A percentile compares a stretch with the other conserved stretches of the same genome.
phyloP scores from a whole-genome alignment of 129 eudicot species.

The carrot (Daucus carota) region DNA sequence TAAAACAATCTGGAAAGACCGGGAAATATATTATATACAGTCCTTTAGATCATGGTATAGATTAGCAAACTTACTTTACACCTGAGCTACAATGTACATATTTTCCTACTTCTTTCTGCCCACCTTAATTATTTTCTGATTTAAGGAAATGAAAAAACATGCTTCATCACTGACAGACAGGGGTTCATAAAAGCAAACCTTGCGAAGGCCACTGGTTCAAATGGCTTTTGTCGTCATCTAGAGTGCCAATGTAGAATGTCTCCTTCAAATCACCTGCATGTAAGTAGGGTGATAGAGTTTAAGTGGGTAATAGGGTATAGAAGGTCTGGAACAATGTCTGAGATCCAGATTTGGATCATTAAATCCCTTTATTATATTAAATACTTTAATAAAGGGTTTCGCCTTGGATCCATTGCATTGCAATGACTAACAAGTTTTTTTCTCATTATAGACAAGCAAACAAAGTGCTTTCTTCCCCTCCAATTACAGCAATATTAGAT shows the following conservation, averaged over 20 bases:
- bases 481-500: not conserved
- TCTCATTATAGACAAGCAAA: not conserved
- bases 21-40: not conserved
- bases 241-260: constrained; percentile 59
- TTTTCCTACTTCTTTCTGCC: not conserved
- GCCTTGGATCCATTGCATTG: not conserved
- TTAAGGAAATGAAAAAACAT: not conserved
- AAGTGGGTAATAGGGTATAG: too few species aligned
- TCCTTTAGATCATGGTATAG: not conserved
- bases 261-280: constrained; percentile 72
- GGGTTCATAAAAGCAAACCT: constrained; percentile 30
- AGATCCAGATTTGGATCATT: not conserved
- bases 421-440: not conserved
- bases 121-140: too few species aligned
- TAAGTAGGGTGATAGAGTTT: constrained; percentile 2
- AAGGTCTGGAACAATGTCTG: too few species aligned
- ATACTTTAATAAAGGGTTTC: too few species aligned
- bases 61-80: not conserved
- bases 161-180: not conserved
- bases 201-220: constrained; percentile 68
- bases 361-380: not conserved
- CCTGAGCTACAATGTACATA: not conserved
- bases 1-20: not conserved
- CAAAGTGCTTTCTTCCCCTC: not conserved
- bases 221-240: constrained; percentile 31